Evolutionary conservation across 768 basidiomycete genomes (phyloP).

Genomic region (Suillus discolor): DNA sequence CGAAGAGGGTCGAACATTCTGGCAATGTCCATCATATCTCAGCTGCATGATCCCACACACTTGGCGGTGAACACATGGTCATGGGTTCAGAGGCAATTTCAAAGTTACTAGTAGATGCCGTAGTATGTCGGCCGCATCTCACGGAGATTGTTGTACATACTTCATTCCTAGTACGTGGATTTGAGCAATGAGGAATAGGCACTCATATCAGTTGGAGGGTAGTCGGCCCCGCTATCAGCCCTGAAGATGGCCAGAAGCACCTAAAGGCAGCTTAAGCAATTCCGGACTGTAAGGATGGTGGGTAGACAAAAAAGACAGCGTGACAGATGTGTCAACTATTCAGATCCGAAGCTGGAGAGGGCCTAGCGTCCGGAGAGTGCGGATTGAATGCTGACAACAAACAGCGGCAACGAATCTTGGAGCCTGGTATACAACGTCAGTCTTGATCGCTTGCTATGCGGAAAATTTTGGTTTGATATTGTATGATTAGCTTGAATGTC

Average conservation of each 20-base stretch:
- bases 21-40: not conserved
- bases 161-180: not conserved
- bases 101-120: not conserved
- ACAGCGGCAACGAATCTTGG: not conserved
- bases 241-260: not conserved
- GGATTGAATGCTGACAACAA: not conserved
- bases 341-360: conserved; percentile 8
- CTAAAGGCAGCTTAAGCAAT: not conserved
- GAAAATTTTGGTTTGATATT: not conserved
- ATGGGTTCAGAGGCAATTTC: conserved; percentile 1
- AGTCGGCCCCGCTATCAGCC: not conserved
- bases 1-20: not conserved
- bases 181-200: not conserved
- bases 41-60: not conserved
- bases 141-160: conserved; percentile 10
- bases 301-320: conserved; percentile 7
- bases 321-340: conserved; percentile 10
- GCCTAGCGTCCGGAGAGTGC: conserved; percentile 11
- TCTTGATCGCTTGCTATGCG: not conserved
- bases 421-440: not conserved
- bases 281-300: not conserved
- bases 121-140: conserved; percentile 8
- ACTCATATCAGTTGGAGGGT: not conserved
- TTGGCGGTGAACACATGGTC: not conserved
- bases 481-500: not conserved